Conservation (phyloP, 176 grass and related monocot species). For the Eragrostis nindensis region DNA sequence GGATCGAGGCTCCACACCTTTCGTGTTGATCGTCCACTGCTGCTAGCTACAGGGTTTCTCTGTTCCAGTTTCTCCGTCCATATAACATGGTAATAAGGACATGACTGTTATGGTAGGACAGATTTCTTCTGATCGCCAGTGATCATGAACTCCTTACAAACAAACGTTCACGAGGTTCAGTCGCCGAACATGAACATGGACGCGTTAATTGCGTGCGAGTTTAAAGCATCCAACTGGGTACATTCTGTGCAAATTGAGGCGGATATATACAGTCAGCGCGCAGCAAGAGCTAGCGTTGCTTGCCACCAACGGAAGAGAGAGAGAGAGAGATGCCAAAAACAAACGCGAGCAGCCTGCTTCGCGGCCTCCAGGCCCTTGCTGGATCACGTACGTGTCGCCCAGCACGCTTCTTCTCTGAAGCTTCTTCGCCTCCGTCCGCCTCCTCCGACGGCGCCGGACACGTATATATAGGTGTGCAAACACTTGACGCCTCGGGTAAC, state of each 20-base stretch:
- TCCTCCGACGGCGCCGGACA: not conserved
- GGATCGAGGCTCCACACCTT: not conserved
- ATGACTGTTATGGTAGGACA: not conserved
- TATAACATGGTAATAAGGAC: no score
- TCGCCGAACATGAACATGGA: no score
- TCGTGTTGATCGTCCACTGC: not conserved
- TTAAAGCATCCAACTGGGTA: no score
- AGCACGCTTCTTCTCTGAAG: constrained; percentile 38
- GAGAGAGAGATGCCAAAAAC: not conserved
- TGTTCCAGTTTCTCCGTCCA: not conserved
- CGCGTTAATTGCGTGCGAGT: no score
- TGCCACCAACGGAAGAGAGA: no score
- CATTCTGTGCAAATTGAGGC: no score
- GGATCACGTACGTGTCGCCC: not conserved
- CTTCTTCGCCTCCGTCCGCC: constrained; percentile 12
- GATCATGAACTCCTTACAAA: not conserved
- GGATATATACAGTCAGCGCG: no score
- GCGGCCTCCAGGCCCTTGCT: not conserved
- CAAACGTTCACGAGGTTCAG: no score
- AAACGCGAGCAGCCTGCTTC: not conserved
- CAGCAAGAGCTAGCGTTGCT: no score
- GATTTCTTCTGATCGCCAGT: not conserved
- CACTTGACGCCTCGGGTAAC: constrained; percentile 3
- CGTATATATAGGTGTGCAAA: constrained; percentile 52
- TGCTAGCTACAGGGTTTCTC: no score